These are phyloP conservation scores for Tricholoma hemisulphureum DNA, from an alignment of 768 basidiomycete genomes.

Conservation along the genomic window DNA sequence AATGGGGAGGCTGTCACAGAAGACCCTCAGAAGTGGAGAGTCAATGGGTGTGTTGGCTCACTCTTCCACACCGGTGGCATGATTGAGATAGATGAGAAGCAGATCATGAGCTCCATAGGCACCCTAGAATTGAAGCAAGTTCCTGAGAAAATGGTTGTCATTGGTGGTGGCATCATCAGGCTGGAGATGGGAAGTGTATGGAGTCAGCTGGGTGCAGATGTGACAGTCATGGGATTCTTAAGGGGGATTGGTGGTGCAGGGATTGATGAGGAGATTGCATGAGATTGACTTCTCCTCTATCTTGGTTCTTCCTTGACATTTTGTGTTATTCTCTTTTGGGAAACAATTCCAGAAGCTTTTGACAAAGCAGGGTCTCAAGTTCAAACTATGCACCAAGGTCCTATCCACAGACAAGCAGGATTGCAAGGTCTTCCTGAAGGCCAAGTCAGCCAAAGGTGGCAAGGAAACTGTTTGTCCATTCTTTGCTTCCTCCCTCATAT, in stretches of 20 bases:
- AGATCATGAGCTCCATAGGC: constrained; percentile 94
- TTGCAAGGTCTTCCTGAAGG: constrained; percentile 80
- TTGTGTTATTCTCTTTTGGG: constrained; percentile 38
- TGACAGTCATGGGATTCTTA: constrained; percentile 96
- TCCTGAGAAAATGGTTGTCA: no score
- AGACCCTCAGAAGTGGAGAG: no score
- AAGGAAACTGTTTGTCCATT: constrained; percentile 67
- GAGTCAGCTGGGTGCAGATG: constrained; percentile 93
- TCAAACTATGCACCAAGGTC: constrained; percentile 96
- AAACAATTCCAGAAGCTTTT: constrained; percentile 93
- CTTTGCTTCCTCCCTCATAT: not conserved
- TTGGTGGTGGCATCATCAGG: no score
- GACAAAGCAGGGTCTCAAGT: constrained; percentile 92
- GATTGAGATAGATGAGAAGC: constrained; percentile 93
- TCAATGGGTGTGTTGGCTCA: no score
- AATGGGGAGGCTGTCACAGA: no score
- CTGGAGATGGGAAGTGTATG: no score
- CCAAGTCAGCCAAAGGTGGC: constrained; percentile 91
- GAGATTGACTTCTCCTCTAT: constrained; percentile 34
- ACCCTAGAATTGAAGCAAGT: constrained; percentile 82
- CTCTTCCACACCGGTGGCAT: constrained; percentile 83
- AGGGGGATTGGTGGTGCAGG: constrained; percentile 89
- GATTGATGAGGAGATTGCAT: constrained; percentile 94
- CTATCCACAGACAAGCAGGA: constrained; percentile 84
- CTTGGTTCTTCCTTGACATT: constrained; percentile 6